phyloP scores from a whole-genome alignment of 2,329 filamentous ascomycete genomes.

The Chrysoporthe puriensis region DNA sequence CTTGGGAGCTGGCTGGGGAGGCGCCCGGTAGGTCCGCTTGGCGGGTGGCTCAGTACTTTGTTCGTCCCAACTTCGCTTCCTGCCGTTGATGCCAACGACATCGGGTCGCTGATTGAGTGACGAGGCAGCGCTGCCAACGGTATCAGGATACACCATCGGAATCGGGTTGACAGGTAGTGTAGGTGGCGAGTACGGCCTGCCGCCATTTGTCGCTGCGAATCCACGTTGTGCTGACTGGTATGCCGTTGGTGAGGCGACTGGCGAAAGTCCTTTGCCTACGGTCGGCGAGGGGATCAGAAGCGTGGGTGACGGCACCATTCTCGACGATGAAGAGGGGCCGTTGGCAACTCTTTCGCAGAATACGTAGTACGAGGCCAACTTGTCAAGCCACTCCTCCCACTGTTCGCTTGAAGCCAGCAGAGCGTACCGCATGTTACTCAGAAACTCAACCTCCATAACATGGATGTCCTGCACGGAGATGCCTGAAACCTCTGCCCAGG shows the following conservation, averaged over 20 bases:
- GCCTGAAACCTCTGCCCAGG: slow-evolving; percentile 96
- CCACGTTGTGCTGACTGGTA: slow-evolving; percentile 40
- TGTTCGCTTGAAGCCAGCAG: slow-evolving; percentile 82
- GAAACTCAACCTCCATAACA: slow-evolving; percentile 99
- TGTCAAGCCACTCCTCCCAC: slow-evolving; percentile 86
- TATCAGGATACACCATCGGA: slow-evolving; percentile 35
- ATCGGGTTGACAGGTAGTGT: slow-evolving; percentile 36
- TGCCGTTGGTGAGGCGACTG: slow-evolving; percentile 55
- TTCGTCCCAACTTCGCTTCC: slow-evolving; percentile 57
- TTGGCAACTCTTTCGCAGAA: slow-evolving; percentile 74
- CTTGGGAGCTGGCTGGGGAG: slow-evolving; percentile 36
- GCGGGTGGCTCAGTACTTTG: slow-evolving; percentile 58
- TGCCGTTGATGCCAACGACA: slow-evolving; percentile 37
- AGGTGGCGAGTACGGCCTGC: slow-evolving; percentile 43
- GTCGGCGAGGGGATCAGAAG: slow-evolving; percentile 47
- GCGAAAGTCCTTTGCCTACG: slow-evolving; percentile 45
- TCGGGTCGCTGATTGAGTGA: slow-evolving; percentile 54
- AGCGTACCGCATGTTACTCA: slow-evolving; percentile 97
- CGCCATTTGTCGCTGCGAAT: slow-evolving; percentile 27
- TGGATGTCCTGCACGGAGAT: slow-evolving; percentile 95
- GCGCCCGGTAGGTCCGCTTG: slow-evolving; percentile 50
- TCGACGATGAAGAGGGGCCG: slow-evolving; percentile 52
- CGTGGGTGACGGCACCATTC: slow-evolving; percentile 42
- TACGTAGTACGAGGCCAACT: slow-evolving; percentile 78
- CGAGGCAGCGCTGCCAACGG: slow-evolving; percentile 36